Evolutionary conservation across 2,329 filamentous ascomycete genomes (phyloP), one percentile per base, ranked within the genome.

Genomic region (Penicillium sp.): DNA sequence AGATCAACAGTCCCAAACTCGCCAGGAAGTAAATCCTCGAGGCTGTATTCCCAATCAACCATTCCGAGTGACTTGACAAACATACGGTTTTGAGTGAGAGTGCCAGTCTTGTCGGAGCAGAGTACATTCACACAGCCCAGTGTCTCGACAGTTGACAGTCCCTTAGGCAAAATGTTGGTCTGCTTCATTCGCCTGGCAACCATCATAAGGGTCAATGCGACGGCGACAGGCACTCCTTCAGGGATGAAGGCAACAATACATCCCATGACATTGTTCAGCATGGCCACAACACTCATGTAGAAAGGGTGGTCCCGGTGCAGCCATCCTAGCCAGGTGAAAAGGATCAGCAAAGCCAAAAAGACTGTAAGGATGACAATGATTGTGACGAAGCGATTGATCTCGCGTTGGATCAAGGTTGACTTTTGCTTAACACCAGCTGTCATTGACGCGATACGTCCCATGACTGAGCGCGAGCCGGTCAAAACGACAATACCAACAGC

Each of bases 181-280:
- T 86, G 84, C 61, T 82, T 82, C 89, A 92, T 92, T 60, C 89
- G 82, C 59, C 87, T 88, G 20, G 89, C 89, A 3, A 86, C 86
- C 61, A 92, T 91, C 1, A 89, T 92, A 59, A 92, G 78, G 10
- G 86, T 88, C 1, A 87, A 83, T 0, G 87, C 88, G 32, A 90
- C 78, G 1, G 85, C 87, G 50, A 90, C 86, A 0, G 88, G 87
- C 2, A 90, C 78, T 18, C 88, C 88, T 71, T 91, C 89, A 0
- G 89, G 89, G n/a, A 92, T 89, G 68, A 91, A 90, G 1, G 88
- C 88, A 2, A 91, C 85, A 0, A 88, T 88, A 4, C 89, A 85
- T 32, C 82, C 84, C 56, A 92, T 89, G 59, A 88, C 89, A 65
- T 83, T 82, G 47, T 92, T 87, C 58, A 92, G 89, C 54, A 92